phyloP scores from a whole-genome alignment of 345 rosid genomes.

The Citrus reticulata region DNA sequence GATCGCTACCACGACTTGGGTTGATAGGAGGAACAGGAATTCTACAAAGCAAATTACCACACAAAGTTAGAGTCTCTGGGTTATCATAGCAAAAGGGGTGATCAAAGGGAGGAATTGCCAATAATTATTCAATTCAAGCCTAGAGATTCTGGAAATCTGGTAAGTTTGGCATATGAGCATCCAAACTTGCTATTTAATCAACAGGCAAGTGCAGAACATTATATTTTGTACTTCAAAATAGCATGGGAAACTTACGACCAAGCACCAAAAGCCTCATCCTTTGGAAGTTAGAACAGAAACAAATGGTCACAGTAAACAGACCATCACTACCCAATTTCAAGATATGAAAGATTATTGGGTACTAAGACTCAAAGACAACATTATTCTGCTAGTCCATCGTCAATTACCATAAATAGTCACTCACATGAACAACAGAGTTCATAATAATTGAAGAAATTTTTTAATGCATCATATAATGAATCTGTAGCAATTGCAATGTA shows the following conservation, averaged over 20 bases:
- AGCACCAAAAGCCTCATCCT: not conserved
- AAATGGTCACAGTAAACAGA: not conserved
- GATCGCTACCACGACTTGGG: conserved; percentile 48
- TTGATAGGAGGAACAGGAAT: conserved; percentile 50
- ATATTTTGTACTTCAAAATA: not conserved
- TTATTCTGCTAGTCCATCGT: not conserved
- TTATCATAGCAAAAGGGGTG: not conserved
- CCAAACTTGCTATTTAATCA: not conserved
- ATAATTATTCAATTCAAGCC: not conserved
- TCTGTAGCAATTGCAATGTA: not conserved
- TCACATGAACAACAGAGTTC: not conserved
- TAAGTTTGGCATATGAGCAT: not conserved
- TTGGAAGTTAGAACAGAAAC: not conserved
- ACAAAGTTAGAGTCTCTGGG: not conserved
- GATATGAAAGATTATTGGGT: not conserved
- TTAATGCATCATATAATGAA: not conserved
- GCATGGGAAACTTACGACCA: not conserved
- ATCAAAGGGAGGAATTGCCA: not conserved
- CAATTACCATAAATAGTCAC: not conserved
- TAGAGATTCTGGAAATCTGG: not conserved
- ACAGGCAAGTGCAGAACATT: not conserved
- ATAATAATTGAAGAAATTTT: not conserved
- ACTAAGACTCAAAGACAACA: not conserved
- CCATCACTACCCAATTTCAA: not conserved
- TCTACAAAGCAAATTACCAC: conserved; percentile 30